phyloP scores from a whole-genome alignment of 148 eudicot genomes.

The Vaccinium macrocarpon region DNA sequence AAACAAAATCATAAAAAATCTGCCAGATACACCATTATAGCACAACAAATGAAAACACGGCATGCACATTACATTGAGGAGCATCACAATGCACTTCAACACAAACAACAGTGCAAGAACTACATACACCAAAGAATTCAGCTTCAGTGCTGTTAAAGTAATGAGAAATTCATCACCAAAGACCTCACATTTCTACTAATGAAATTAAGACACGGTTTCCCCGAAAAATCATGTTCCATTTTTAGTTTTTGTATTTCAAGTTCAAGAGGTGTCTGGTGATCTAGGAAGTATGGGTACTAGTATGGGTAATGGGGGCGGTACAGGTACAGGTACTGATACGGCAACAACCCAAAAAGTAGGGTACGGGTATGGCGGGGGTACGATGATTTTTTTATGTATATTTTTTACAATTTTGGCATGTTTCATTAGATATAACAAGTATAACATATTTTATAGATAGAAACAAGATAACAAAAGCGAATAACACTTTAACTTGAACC shows the following conservation, averaged over 20 bases:
- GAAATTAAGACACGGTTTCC: background rate
- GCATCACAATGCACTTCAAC: background rate
- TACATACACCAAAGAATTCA: background rate
- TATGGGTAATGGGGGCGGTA: too few relatives aligned
- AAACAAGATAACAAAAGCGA: too few relatives aligned
- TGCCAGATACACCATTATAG: background rate
- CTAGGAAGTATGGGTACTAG: too few relatives aligned
- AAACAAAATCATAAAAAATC: background rate
- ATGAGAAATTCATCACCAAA: background rate
- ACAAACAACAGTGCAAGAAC: background rate
- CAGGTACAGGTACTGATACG: too few relatives aligned
- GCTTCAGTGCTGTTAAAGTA: background rate
- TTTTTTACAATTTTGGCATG: too few relatives aligned
- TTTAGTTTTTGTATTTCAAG: slow-evolving; percentile 2
- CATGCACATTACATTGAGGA: background rate
- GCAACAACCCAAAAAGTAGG: too few relatives aligned
- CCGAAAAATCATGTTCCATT: background rate
- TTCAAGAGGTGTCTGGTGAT: background rate
- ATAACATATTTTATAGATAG: too few relatives aligned
- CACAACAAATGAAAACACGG: background rate
- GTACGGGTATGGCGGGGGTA: too few relatives aligned
- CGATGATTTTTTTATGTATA: too few relatives aligned
- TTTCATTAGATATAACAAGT: too few relatives aligned
- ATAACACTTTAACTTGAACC: too few relatives aligned
- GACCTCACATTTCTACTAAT: background rate